These are phyloP conservation scores for Globisporangium paddicum DNA, from an alignment of 352 stramenopile genomes.

Conservation along the genomic window DNA sequence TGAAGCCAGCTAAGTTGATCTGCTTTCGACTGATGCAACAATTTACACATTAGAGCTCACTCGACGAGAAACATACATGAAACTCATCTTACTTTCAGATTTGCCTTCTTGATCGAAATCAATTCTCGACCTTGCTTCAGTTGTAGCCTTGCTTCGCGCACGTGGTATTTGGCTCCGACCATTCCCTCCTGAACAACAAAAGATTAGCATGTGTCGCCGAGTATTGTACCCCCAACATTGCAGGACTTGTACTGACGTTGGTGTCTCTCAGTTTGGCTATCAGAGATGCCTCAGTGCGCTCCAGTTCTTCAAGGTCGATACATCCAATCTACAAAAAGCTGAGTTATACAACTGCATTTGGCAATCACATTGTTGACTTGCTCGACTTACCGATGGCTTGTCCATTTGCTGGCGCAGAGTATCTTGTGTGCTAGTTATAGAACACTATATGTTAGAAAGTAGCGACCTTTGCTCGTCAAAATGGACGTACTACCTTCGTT, in stretches of 20 bases:
- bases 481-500: slow-evolving; percentile 2
- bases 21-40: slow-evolving; percentile 1
- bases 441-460: not conserved
- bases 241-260: slow-evolving; percentile 1
- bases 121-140: slow-evolving; percentile 10
- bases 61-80: not conserved
- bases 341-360: not conserved
- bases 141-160: slow-evolving; percentile 7
- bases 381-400: slow-evolving; percentile 1
- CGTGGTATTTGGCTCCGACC: slow-evolving; percentile 2
- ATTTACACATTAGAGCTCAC: not conserved
- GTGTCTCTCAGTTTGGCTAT: slow-evolving; percentile 5
- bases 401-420: not conserved
- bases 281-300: not conserved
- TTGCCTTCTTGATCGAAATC: slow-evolving; percentile 12
- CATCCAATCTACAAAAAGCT: slow-evolving; percentile 3
- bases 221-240: not conserved
- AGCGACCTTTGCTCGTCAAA: not conserved
- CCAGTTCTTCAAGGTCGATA: not conserved
- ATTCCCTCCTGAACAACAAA: slow-evolving; percentile 1
- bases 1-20: slow-evolving; percentile 11
- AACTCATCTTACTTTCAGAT: slow-evolving; percentile 5
- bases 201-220: not conserved
- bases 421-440: not conserved
- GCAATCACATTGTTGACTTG: not conserved